Base-by-base conservation (phyloP, 179 eudicot genomes). In the Beta macrorhiza region DNA sequence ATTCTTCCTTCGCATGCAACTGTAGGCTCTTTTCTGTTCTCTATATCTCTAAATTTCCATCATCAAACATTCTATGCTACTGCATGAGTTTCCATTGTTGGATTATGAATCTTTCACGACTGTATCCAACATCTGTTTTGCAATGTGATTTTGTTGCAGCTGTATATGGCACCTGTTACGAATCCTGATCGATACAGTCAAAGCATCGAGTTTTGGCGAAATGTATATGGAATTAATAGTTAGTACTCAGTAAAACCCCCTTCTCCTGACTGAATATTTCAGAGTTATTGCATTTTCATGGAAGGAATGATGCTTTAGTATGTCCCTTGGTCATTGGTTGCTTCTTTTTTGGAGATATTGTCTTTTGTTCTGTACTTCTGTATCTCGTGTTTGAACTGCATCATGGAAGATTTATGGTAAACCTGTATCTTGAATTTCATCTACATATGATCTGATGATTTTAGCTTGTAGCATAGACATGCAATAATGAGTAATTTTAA, bases 161-260 rank as follows among this genome's bases (percentile, higher is more conserved):
- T 95, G 84, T 95, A 92, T 83, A 87, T 93, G 93, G 99, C 98
- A 62, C 98, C 99, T 56, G 91, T 95, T 51, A 87, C 98, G 42
- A 89, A 91, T 87, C 97, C 98, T 78, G 97, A 95, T 84, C 91
- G 99, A 88, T 95, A 93, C 81, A 86, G 83, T 79, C 94, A 86
- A 67, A 90, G 97, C 85, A 85, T 95, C 75, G 99, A 92, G 82
- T 95, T 95, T 89, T 95, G 99, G 99, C 98, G 97, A 79, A 90
- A 91, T 67, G 99, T 95, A 42, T 95, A 95, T 82, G 99, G 97
- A 77, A 95, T 95, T 75, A 94, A 95, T 79, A 95, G 99, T 95
- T 72, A 95, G 99, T 93, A 83, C 71, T 58, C 62, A 1, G 20
- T 53, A 73, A 73, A 71, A 45, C 56, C 63, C 47, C 47, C 68